Evolutionary conservation across 2,329 filamentous ascomycete species (phyloP), one percentile per base, ranked within the genome.

Genomic region (Monascus ruber): DNA sequence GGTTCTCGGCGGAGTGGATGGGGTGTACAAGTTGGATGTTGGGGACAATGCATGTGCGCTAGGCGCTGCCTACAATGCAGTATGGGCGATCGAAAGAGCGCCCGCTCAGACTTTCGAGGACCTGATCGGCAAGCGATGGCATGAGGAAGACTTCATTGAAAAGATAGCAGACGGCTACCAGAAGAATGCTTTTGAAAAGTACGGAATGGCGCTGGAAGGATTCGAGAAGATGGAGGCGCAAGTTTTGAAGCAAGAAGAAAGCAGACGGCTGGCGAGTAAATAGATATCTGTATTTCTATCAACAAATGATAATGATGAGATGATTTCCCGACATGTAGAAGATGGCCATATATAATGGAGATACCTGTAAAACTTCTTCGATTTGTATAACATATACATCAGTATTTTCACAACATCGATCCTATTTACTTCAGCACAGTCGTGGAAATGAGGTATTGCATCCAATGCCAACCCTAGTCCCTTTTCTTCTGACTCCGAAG

Each of bases 31-130:
- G 63, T 77, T 98, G 9, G 88, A 96, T 56, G 86, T 96, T 4
- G 89, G 91, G 25, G 87, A 88, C 25, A 95, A 94, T 65, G 89
- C 91, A 2, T 98, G 91, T 64, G 91, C 89, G 7, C 66, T 96
- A 9, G 91, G 91, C 9, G 86, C 86, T 5, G 89, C 89, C 25
- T 95, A 96, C 66, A 96, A 96, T 67, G 89, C 91, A 9, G 80
- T 94, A 0, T 98, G 91, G 91, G 87, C 83, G 1, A 70, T 86
- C 40, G 86, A 91, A 69, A 69, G 84, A 35, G 61, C 63, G 24
- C 59, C 51, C 0, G 72, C 69, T 11, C 80, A 94, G 73, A 85
- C 74, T 4, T 96, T 96, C 65, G 91, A 96, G 58, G 81, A 89
- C 44, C 70, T 94, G 47, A 81, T 98, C 45, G 85, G 83, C 5